Conservation (phyloP, 1,284 basidiomycete genomes). For the Laetiporus sulphureus region DNA sequence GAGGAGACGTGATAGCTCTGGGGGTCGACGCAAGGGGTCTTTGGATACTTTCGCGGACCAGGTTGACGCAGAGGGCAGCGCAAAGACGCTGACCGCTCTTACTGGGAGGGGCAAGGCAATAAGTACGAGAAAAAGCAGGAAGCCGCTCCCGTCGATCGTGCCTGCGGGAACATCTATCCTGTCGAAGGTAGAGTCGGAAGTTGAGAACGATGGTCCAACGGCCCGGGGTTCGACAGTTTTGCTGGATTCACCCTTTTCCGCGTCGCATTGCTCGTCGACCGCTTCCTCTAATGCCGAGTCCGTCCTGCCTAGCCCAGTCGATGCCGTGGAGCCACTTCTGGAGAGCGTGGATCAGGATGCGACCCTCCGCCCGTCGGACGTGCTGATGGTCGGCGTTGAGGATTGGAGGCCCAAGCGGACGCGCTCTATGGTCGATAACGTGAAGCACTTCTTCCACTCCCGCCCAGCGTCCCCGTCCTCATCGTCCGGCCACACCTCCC, state of each 20-base stretch:
- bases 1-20: conserved; percentile 60
- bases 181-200: conserved; percentile 14
- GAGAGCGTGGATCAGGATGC: conserved; percentile 18
- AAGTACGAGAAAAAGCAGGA: conserved; percentile 33
- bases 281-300: conserved; percentile 33
- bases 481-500: conserved; percentile 13
- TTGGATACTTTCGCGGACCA: conserved; percentile 19
- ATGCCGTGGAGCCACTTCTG: conserved; percentile 18
- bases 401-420: conserved; percentile 35
- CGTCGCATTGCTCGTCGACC: conserved; percentile 42
- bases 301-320: conserved; percentile 29
- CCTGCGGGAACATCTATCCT: conserved; percentile 16
- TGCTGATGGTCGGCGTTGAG: conserved; percentile 18
- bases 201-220: conserved; percentile 6
- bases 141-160: conserved; percentile 36
- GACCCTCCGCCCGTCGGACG: conserved; percentile 24
- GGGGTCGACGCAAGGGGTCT: conserved; percentile 47
- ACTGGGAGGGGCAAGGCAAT: conserved; percentile 26
- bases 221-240: conserved; percentile 18
- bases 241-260: conserved; percentile 36
- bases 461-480: conserved; percentile 24
- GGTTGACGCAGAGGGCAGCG: conserved; percentile 7
- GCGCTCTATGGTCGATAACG: conserved; percentile 43
- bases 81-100: conserved; percentile 8
- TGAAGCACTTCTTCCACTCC: conserved; percentile 35